These are phyloP conservation scores for Tillandsia leiboldiana DNA, from an alignment of 176 grass and related monocot species.

Conservation along the genomic window DNA sequence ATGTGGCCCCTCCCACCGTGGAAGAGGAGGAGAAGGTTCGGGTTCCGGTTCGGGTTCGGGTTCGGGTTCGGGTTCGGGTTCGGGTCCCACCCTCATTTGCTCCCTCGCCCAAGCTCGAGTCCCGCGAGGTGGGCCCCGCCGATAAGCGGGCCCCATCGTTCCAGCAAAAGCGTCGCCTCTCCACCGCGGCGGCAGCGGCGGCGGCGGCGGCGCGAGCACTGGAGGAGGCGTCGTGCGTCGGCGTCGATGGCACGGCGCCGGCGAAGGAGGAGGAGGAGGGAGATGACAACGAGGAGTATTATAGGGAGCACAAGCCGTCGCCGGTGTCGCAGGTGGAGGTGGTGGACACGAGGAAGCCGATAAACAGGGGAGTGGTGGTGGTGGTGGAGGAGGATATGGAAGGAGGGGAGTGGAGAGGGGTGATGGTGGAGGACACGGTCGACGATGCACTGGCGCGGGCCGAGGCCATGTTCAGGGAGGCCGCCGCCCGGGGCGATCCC, in stretches of 20 bases:
- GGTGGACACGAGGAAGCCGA: constrained; percentile 64
- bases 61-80: too few species aligned
- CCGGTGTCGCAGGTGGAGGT: constrained; percentile 57
- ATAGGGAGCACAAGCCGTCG: constrained; percentile 71
- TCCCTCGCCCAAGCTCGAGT: constrained; percentile 34
- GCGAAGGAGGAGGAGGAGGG: constrained; percentile 25
- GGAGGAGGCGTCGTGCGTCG: constrained; percentile 25
- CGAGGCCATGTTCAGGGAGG: constrained; percentile 51
- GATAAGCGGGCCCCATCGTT: constrained; percentile 13
- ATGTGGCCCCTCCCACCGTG: not conserved
- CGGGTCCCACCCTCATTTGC: constrained; percentile 35
- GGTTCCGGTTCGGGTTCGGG: too few species aligned
- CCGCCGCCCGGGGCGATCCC: constrained; percentile 29
- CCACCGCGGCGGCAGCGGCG: not conserved
- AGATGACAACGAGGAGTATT: constrained; percentile 43
- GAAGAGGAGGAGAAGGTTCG: constrained; percentile 9
- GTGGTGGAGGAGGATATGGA: constrained; percentile 1
- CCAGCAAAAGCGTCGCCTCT: constrained; percentile 44
- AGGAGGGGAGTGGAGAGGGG: constrained; percentile 4
- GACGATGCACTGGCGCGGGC: constrained; percentile 48
- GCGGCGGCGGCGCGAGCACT: not conserved
- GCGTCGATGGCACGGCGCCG: not conserved
- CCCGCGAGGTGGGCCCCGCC: constrained; percentile 24
- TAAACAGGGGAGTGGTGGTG: constrained; percentile 33
- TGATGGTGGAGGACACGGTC: constrained; percentile 45